A percentile compares a stretch with the other conserved stretches of the same genome.
phyloP scores from a whole-genome alignment of 495 filamentous ascomycete species.

The Annulohypoxylon bovei region DNA sequence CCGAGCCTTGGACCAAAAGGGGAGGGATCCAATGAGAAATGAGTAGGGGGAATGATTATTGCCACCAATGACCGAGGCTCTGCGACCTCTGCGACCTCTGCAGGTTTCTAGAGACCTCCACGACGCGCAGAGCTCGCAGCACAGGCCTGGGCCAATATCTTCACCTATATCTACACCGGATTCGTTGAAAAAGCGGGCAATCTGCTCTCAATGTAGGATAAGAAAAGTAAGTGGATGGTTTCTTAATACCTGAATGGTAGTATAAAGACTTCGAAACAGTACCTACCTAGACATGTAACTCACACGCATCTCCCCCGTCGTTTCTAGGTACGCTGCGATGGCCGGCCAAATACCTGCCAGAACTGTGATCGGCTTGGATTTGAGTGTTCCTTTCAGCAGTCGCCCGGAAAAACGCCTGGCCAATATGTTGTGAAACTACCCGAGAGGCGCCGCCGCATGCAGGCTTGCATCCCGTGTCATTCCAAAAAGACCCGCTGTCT shows the following conservation, averaged over 20 bases:
- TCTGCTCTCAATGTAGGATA: conserved; percentile 42
- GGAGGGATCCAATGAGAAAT: conserved; percentile 12
- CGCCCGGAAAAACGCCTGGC: conserved; percentile 26
- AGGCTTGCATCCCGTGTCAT: conserved; percentile 44
- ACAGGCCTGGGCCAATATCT: conserved; percentile 8
- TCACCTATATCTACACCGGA: conserved; percentile 17
- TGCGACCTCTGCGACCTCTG: conserved; percentile 41
- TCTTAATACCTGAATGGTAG: background rate
- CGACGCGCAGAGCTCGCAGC: conserved; percentile 11
- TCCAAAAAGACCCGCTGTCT: conserved; percentile 44
- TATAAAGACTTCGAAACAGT: background rate
- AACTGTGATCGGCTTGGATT: conserved; percentile 45
- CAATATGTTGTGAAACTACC: conserved; percentile 39
- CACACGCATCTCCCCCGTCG: background rate
- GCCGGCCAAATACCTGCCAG: conserved; percentile 36
- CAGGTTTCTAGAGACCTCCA: conserved; percentile 27
- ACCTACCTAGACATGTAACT: background rate
- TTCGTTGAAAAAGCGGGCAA: conserved; percentile 34
- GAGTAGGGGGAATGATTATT: background rate
- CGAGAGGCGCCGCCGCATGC: conserved; percentile 41
- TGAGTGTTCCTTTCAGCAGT: conserved; percentile 44
- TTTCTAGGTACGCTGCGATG: conserved; percentile 41
- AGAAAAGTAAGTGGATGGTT: conserved; percentile 33
- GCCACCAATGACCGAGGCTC: conserved; percentile 40
- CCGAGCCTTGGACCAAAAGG: background rate